A percentile compares a stretch with the other conserved stretches of the same genome.
phyloP scores from a whole-genome alignment of 2,329 filamentous ascomycete species.

The Capronia americana region DNA sequence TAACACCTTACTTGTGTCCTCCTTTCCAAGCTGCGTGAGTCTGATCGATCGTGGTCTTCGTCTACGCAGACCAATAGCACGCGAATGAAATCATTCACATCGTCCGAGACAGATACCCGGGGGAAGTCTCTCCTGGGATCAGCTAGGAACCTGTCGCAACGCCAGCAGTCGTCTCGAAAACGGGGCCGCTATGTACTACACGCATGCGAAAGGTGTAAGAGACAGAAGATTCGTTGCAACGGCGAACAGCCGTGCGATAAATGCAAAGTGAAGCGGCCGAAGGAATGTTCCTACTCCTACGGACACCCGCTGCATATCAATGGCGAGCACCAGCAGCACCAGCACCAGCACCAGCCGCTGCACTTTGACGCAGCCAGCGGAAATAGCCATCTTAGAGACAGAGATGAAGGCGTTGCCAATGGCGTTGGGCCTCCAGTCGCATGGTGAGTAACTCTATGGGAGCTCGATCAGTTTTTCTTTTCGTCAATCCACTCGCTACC shows the following conservation, averaged over 20 bases:
- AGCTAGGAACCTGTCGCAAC: neutral
- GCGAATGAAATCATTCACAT: conserved; percentile 1
- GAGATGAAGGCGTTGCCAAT: neutral
- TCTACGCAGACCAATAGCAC: neutral
- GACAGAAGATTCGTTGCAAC: conserved; percentile 10
- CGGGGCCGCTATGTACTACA: conserved; percentile 2
- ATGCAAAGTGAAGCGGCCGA: conserved; percentile 5
- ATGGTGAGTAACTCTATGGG: conserved; percentile 5
- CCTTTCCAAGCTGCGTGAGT: neutral
- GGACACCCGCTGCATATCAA: neutral
- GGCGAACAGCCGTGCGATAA: conserved; percentile 8
- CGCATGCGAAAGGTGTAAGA: conserved; percentile 7
- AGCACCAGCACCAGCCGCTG: neutral
- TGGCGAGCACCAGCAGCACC: neutral
- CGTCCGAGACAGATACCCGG: conserved; percentile 1
- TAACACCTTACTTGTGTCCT: no score
- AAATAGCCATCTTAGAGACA: neutral
- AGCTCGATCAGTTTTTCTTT: no score
- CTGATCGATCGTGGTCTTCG: no score
- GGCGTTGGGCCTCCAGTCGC: neutral
- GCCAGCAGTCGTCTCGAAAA: conserved; percentile 4
- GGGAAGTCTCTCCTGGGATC: neutral
- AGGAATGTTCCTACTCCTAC: conserved; percentile 7
- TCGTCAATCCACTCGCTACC: neutral
- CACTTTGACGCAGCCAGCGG: neutral